Evolutionary conservation across 352 stramenopile genomes (phyloP), one percentile per base, ranked within the genome.

Genomic region (Globisporangium barbulae): DNA sequence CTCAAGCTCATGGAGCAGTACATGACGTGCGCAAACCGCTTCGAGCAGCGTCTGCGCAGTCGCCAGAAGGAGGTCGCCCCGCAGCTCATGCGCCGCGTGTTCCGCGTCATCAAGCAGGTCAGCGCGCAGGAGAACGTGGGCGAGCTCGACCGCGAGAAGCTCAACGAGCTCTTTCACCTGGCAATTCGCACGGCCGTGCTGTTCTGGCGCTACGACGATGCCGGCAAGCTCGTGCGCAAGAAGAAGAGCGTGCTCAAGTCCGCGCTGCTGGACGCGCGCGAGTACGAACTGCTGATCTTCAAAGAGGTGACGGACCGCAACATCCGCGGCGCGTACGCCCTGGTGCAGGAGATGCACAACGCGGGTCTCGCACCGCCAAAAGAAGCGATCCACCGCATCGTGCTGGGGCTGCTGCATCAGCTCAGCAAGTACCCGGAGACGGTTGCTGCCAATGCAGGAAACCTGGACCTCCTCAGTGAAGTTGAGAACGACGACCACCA

Each of bases 261-360:
- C 1, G 53, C 60, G 4, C 52, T 70, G 33, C 60, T 89, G 35
- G 54, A 71, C 30, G 61, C 60, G 31, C 62, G 70, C 25, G 82
- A 91, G 59, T 91, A 90, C 45, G 84, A 91, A 42, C 69, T 84
- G 42, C 67, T 91, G 44, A 86, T 93, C 53, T 90, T 91, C 63
- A 71, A 80, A 54, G 72, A 76, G 13, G 79, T 83, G 28, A 76
- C 74, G 30, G 69, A 72, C 15, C 65, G 77, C 31, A 73, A 93
- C 42, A 49, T 90, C 12, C 67, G 69, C 6, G 70, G 75, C 5
- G 83, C 82, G 31, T 83, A 81, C 70, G 72, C 72, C 30, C 61
- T 95, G 39, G 58, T 95, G 50, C 81, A 93, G 62, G 81, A 92
- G 58, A 89, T 95, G 81, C 86, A 95, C 65, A 91, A 90, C 70